These are phyloP conservation scores for Monosporascus sp. DNA, from an alignment of 2,329 filamentous ascomycete species.

Conservation along the genomic window DNA sequence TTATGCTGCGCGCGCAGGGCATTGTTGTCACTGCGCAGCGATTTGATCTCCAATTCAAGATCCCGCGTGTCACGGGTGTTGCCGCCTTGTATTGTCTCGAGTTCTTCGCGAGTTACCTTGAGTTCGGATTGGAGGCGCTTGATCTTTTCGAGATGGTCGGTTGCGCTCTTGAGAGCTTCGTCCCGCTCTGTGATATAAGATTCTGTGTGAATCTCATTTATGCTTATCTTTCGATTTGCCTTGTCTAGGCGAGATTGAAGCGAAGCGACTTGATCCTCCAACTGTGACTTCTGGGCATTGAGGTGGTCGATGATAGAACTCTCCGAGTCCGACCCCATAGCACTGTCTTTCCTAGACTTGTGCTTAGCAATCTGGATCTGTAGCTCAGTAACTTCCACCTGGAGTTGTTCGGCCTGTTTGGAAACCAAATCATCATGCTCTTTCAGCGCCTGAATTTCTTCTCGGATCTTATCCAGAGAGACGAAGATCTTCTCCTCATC, in stretches of 20 bases:
- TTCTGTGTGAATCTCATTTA: slow-evolving; percentile 59
- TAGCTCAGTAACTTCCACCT: slow-evolving; percentile 45
- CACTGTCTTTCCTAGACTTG: slow-evolving; percentile 37
- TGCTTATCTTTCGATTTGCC: slow-evolving; percentile 54
- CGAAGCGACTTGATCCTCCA: slow-evolving; percentile 54
- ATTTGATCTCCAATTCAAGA: slow-evolving; percentile 34
- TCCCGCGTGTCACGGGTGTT: slow-evolving; percentile 25
- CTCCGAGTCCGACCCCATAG: slow-evolving; percentile 38
- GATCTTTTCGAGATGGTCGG: slow-evolving; percentile 45
- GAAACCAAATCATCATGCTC: slow-evolving; percentile 52
- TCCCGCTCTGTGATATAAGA: slow-evolving; percentile 60
- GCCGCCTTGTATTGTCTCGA: slow-evolving; percentile 30
- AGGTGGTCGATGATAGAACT: slow-evolving; percentile 37
- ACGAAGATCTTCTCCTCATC: slow-evolving; percentile 55
- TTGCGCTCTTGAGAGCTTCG: slow-evolving; percentile 56
- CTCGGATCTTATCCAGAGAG: slow-evolving; percentile 56
- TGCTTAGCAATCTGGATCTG: slow-evolving; percentile 42
- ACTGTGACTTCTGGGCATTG: slow-evolving; percentile 50
- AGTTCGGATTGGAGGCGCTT: slow-evolving; percentile 38
- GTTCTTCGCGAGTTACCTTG: slow-evolving; percentile 33
- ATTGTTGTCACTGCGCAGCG: slow-evolving; percentile 36
- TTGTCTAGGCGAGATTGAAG: slow-evolving; percentile 58
- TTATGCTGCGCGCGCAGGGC: slow-evolving; percentile 37
- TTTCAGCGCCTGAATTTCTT: slow-evolving; percentile 50
- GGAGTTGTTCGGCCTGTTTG: slow-evolving; percentile 47